A percentile compares a stretch with the other conserved stretches of the same genome.
These are phyloP conservation scores for Irpex lacteus DNA, from an alignment of 1,284 basidiomycete species.

Conservation along the genomic window DNA sequence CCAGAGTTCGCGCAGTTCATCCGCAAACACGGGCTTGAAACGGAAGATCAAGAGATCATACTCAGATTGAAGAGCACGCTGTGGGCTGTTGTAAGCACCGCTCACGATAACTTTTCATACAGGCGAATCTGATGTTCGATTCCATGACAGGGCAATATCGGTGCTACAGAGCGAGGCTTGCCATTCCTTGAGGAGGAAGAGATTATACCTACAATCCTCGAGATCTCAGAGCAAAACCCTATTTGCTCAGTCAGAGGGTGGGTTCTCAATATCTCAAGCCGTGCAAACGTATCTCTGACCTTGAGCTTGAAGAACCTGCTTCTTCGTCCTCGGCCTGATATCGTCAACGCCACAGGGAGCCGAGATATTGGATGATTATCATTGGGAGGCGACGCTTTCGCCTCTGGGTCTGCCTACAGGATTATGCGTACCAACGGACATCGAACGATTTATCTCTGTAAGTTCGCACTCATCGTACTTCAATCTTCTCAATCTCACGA, in stretches of 20 bases:
- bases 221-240: slow-evolving; percentile 87
- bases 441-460: slow-evolving; percentile 80
- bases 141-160: slow-evolving; percentile 83
- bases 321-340: slow-evolving; percentile 89
- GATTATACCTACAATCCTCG: slow-evolving; percentile 84
- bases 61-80: slow-evolving; percentile 91
- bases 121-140: neutral
- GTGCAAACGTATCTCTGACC: no score
- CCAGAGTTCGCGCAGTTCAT: slow-evolving; percentile 90
- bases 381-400: slow-evolving; percentile 89
- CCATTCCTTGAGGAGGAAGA: slow-evolving; percentile 94
- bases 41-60: slow-evolving; percentile 80
- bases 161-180: slow-evolving; percentile 87
- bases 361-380: slow-evolving; percentile 85
- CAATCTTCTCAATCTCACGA: neutral
- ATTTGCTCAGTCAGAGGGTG: slow-evolving; percentile 94
- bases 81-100: slow-evolving; percentile 85
- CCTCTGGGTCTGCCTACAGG: slow-evolving; percentile 89
- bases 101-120: neutral
- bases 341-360: slow-evolving; percentile 73
- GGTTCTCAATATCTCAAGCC: slow-evolving; percentile 24
- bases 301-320: slow-evolving; percentile 73
- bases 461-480: slow-evolving; percentile 13
- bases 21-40: slow-evolving; percentile 82
- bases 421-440: slow-evolving; percentile 83